Evolutionary conservation across 2,329 filamentous ascomycete species (phyloP).

Genomic region (Fusarium longipes): DNA sequence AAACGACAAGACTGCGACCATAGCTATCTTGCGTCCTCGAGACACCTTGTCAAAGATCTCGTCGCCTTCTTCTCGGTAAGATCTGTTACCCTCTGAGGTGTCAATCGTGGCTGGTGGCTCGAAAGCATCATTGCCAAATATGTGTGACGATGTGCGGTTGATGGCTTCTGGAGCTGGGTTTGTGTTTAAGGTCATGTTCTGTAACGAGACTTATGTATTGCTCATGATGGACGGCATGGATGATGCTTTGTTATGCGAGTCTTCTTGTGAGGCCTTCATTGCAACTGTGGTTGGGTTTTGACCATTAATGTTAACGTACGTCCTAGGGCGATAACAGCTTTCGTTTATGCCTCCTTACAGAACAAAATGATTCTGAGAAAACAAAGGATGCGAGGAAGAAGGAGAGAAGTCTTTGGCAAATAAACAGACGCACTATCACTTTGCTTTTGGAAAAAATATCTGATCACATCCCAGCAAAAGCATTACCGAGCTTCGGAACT

Average conservation of each 20-base stretch:
- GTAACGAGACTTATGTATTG: not conserved
- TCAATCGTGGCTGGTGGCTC: conserved; percentile 30
- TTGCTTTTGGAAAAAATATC: conserved; percentile 8
- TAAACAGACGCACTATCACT: not conserved
- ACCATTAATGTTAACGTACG: not conserved
- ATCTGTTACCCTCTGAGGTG: conserved; percentile 6
- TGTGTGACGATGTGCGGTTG: conserved; percentile 45
- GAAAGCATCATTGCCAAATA: conserved; percentile 48
- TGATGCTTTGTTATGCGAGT: not conserved
- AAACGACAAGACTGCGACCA: conserved; percentile 76
- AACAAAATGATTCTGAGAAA: not conserved
- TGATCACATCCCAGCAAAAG: not conserved
- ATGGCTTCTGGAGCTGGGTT: conserved; percentile 8
- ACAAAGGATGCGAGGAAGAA: not conserved
- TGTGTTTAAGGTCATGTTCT: not conserved
- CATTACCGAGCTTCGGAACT: conserved; percentile 1
- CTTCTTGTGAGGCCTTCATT: conserved; percentile 17
- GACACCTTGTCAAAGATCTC: conserved; percentile 74
- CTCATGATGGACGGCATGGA: conserved; percentile 6
- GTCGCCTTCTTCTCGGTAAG: conserved; percentile 54
- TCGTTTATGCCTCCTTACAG: not conserved
- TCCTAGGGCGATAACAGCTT: not conserved
- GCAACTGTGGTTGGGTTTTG: not conserved
- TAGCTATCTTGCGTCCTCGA: conserved; percentile 69
- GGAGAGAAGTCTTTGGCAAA: not conserved